These are phyloP conservation scores for Artomyces pyxidatus DNA, from an alignment of 768 basidiomycete genomes.

Conservation along the genomic window DNA sequence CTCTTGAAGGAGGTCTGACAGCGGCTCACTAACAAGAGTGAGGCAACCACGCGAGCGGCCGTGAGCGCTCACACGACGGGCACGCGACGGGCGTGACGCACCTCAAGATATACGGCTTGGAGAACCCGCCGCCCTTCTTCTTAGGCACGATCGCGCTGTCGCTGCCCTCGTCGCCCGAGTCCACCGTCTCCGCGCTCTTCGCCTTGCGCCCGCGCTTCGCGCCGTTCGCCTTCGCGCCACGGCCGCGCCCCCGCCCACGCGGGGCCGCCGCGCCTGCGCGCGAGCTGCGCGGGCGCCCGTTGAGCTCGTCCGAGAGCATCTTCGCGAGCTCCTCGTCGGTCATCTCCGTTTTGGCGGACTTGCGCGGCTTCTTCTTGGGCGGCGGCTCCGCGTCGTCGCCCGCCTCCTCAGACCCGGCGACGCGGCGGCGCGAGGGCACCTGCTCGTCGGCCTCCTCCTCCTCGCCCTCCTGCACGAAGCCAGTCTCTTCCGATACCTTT, in stretches of 20 bases:
- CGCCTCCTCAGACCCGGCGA: constrained; percentile 17
- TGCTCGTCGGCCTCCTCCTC: not conserved
- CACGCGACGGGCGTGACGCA: constrained; percentile 22
- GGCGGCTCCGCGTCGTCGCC: constrained; percentile 8
- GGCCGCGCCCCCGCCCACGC: constrained; percentile 14
- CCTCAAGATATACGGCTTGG: constrained; percentile 73
- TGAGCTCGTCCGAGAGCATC: constrained; percentile 35
- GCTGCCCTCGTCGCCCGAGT: constrained; percentile 28
- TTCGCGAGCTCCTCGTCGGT: constrained; percentile 38
- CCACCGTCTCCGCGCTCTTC: constrained; percentile 28
- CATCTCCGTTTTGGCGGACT: constrained; percentile 16
- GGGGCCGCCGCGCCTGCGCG: constrained; percentile 15
- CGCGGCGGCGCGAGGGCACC: constrained; percentile 15
- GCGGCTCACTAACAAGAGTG: constrained; percentile 47
- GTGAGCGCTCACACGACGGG: constrained; percentile 6
- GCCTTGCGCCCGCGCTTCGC: constrained; percentile 23
- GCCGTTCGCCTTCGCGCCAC: constrained; percentile 21
- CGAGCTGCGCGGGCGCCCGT: constrained; percentile 28
- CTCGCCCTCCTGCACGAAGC: constrained; percentile 16
- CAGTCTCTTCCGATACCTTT: constrained; percentile 33
- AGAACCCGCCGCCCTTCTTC: constrained; percentile 56
- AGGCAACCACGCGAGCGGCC: constrained; percentile 4
- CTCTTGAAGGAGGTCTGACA: constrained; percentile 60
- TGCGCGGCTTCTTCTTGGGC: constrained; percentile 14
- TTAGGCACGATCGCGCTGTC: constrained; percentile 31